Evolutionary conservation across 1,284 basidiomycete genomes (phyloP).

Genomic region (Stygiomarasmius scandens): DNA sequence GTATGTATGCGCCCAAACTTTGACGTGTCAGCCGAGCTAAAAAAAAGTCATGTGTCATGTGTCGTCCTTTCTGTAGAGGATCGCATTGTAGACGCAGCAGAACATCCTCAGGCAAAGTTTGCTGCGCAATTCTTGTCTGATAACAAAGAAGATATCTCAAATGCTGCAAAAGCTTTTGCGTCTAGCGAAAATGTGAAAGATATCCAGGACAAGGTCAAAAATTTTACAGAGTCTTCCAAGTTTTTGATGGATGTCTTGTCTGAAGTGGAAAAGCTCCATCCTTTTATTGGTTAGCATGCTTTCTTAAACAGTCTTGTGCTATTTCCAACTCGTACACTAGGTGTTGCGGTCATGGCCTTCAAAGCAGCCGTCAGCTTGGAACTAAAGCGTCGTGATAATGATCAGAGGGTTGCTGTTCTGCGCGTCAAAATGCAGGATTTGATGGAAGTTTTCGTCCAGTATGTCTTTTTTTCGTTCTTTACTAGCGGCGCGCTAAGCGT

Average conservation of each 20-base stretch:
- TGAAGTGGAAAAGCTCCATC: slow-evolving; percentile 29
- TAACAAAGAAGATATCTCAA: slow-evolving; percentile 3
- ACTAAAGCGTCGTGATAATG: slow-evolving; percentile 31
- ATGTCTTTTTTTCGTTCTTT: neutral
- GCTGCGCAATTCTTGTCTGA: neutral
- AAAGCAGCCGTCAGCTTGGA: slow-evolving; percentile 32
- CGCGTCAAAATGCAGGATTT: slow-evolving; percentile 30
- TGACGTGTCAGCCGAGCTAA: no score
- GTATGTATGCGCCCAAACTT: no score
- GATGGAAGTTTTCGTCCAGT: slow-evolving; percentile 30
- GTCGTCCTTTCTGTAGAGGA: neutral
- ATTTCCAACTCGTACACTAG: neutral
- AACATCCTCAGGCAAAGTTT: neutral
- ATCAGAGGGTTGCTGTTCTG: slow-evolving; percentile 29
- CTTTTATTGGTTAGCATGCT: slow-evolving; percentile 17
- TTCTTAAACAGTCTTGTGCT: no score
- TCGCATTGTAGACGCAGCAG: neutral
- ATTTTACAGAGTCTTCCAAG: slow-evolving; percentile 27
- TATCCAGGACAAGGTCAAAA: slow-evolving; percentile 23
- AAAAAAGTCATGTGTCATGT: no score
- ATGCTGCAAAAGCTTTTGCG: neutral
- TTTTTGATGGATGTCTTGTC: slow-evolving; percentile 29
- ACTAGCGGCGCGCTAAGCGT: neutral
- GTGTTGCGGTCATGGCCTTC: slow-evolving; percentile 33
- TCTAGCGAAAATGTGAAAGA: slow-evolving; percentile 2